Conservation (phyloP, 139 green algal genomes). For the Closterium sp. region DNA sequence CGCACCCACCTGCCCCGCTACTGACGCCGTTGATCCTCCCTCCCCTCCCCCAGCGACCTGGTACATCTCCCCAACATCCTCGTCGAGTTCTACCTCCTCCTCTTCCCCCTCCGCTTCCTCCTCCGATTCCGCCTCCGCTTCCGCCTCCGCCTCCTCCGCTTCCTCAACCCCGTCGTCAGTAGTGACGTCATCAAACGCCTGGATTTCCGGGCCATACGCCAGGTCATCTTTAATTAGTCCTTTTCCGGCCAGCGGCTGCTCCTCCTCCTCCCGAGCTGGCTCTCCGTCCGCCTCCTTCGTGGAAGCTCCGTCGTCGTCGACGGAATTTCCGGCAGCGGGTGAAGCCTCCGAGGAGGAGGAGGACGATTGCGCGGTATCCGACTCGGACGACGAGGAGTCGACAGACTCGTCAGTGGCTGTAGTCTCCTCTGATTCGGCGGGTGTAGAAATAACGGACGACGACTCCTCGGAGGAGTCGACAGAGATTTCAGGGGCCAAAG, state of each 20-base stretch:
- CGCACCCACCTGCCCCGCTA: too few species aligned
- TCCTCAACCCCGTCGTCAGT: background rate
- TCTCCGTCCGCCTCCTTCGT: background rate
- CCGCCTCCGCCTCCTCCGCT: background rate
- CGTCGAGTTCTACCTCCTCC: background rate
- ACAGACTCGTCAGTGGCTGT: too few species aligned
- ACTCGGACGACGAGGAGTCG: too few species aligned
- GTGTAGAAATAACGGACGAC: too few species aligned
- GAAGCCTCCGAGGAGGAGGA: too few species aligned
- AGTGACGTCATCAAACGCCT: background rate
- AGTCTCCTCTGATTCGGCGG: too few species aligned
- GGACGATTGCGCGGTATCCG: too few species aligned
- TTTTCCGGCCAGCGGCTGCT: background rate
- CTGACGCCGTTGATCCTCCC: background rate
- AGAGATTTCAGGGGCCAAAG: too few species aligned
- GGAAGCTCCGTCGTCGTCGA: background rate
- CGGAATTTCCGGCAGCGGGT: background rate
- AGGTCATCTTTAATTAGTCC: background rate
- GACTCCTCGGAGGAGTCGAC: too few species aligned
- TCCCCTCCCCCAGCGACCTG: background rate
- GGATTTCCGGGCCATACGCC: background rate
- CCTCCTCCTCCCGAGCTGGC: background rate
- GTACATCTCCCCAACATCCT: background rate
- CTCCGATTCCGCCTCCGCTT: background rate
- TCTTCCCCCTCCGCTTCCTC: background rate